phyloP scores from a whole-genome alignment of 257 asterid genomes.

The Solanum lycopersicoides region DNA sequence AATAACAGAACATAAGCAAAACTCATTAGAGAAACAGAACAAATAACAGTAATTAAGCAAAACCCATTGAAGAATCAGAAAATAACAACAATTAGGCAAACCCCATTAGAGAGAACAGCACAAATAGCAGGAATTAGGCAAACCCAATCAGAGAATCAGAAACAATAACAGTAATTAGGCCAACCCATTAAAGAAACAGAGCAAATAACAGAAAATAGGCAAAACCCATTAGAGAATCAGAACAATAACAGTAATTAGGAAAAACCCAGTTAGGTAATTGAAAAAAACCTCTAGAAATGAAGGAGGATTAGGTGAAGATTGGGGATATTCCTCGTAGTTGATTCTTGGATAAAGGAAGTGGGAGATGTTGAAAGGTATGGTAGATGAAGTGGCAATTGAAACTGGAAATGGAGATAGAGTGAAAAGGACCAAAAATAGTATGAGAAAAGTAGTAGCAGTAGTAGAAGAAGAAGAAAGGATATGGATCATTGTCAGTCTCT shows the following conservation, averaged over 20 bases:
- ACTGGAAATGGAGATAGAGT: conserved; percentile 9
- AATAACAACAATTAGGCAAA: not conserved
- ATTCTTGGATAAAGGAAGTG: conserved; percentile 39
- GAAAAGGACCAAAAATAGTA: not conserved
- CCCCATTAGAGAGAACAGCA: too few relatives aligned
- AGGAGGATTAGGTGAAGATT: conserved; percentile 18
- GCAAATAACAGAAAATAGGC: not conserved
- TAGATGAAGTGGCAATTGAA: conserved; percentile 23
- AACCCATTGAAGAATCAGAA: not conserved
- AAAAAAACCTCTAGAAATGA: not conserved
- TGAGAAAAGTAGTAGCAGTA: not conserved
- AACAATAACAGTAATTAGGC: not conserved
- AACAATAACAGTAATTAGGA: not conserved
- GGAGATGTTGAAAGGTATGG: conserved; percentile 34
- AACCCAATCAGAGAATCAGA: not conserved
- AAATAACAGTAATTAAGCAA: not conserved
- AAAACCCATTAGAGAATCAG: not conserved
- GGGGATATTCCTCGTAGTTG: conserved; percentile 21
- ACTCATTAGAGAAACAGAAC: not conserved
- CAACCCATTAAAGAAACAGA: not conserved
- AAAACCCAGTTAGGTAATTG: not conserved
- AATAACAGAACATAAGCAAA: not conserved
- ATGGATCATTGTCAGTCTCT: conserved; percentile 11
- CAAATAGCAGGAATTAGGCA: not conserved
- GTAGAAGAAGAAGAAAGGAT: not conserved